These are phyloP conservation scores for Backusella macrospora DNA, from an alignment of 192 early-diverging fungal species.

Conservation along the genomic window DNA sequence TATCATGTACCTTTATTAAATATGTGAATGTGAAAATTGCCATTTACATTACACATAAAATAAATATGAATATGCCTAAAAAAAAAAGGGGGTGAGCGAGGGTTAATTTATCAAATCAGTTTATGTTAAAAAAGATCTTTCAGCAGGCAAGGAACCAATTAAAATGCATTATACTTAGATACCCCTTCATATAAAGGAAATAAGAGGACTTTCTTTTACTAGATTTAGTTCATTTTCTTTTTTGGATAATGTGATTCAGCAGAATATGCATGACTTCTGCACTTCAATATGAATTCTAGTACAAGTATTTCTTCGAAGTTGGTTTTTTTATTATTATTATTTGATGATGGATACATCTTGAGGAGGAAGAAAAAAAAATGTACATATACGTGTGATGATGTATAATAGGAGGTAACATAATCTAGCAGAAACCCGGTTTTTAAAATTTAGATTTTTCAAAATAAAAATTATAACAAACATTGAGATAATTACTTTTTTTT, in stretches of 20 bases:
- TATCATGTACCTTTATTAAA: not conserved
- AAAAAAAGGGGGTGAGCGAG: not conserved
- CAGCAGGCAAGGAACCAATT: too few relatives aligned
- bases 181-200: too few relatives aligned
- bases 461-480: too few relatives aligned
- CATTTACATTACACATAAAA: not conserved
- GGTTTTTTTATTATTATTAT: not conserved
- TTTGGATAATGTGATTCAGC: not conserved
- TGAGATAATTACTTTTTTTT: too few relatives aligned
- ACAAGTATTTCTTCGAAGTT: not conserved
- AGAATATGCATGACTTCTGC: not conserved
- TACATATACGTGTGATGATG: not conserved
- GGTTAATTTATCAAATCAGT: not conserved
- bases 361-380: not conserved
- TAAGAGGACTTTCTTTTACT: not conserved
- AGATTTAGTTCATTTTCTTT: slow-evolving; percentile 2
- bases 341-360: not conserved
- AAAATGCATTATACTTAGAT: too few relatives aligned
- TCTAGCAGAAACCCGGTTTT: not conserved
- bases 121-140: too few relatives aligned
- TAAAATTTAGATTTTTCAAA: not conserved
- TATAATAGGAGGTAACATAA: not conserved
- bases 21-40: not conserved
- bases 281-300: too few relatives aligned
- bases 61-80: not conserved